phyloP scores from a whole-genome alignment of 768 basidiomycete genomes.

The Psilocybe subaeruginosa region DNA sequence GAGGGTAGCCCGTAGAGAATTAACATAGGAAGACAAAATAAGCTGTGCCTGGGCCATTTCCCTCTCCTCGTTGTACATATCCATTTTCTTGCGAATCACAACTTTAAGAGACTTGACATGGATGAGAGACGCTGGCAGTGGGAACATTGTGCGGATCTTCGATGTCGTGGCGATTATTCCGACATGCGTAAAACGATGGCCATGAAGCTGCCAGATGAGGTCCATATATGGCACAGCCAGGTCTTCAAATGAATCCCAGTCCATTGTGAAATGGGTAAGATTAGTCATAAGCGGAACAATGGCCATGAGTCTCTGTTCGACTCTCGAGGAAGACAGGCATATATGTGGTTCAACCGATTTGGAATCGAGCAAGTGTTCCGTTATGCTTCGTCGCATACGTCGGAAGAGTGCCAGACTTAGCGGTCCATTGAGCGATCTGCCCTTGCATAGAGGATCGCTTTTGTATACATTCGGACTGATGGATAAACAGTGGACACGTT shows the following conservation, averaged over 20 bases:
- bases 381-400: neutral
- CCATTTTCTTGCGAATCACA: neutral
- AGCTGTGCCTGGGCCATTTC: neutral
- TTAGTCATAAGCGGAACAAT: neutral
- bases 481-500: conserved; percentile 6
- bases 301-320: neutral
- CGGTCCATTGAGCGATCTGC: neutral
- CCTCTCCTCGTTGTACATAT: neutral
- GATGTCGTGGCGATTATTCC: neutral
- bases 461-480: neutral
- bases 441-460: neutral
- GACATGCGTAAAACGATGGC: neutral
- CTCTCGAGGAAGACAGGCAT: neutral
- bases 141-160: neutral
- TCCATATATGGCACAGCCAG: neutral
- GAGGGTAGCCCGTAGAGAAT: conserved; percentile 1
- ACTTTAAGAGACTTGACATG: neutral
- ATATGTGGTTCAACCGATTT: neutral
- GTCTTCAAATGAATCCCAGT: neutral
- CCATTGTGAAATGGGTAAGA: neutral
- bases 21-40: neutral
- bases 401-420: neutral
- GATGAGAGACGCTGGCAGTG: neutral
- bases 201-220: neutral
- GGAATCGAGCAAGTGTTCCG: neutral